These are phyloP conservation scores for Penstemon barbatus DNA, from an alignment of 257 asterid species.

Conservation along the genomic window DNA sequence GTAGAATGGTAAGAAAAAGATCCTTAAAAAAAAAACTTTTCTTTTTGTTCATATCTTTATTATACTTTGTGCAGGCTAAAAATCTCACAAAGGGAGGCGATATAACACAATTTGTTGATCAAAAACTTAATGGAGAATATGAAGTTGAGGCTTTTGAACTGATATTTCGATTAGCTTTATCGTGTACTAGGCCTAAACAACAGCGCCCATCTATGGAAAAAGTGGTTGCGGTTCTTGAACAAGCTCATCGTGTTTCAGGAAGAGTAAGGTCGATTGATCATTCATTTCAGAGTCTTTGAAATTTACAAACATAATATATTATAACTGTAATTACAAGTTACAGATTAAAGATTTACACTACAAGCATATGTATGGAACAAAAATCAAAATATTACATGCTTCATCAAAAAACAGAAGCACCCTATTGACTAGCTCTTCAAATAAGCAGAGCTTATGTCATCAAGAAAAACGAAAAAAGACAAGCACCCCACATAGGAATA, in stretches of 20 bases:
- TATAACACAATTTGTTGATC: constrained; percentile 65
- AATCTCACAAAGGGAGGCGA: constrained; percentile 53
- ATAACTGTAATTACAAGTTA: too few relatives aligned
- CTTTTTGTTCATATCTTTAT: neutral
- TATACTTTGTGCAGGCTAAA: constrained; percentile 50
- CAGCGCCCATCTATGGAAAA: constrained; percentile 69
- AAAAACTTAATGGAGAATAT: constrained; percentile 56
- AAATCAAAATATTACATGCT: constrained; percentile 41
- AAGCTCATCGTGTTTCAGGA: constrained; percentile 52
- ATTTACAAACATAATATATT: too few relatives aligned
- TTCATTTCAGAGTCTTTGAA: constrained; percentile 21
- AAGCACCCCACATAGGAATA: constrained; percentile 23
- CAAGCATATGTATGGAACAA: constrained; percentile 5
- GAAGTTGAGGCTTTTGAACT: constrained; percentile 55
- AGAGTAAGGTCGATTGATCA: constrained; percentile 28
- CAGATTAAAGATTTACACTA: neutral
- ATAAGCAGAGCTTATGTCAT: constrained; percentile 54
- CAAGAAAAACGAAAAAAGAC: neutral
- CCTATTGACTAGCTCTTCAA: constrained; percentile 53
- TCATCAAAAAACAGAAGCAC: constrained; percentile 53
- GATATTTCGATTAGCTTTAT: constrained; percentile 51
- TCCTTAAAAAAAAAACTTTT: neutral
- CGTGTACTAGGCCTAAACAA: constrained; percentile 64
- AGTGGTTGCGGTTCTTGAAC: constrained; percentile 49
- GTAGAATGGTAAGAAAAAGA: constrained; percentile 53